Base-by-base conservation (phyloP, 1,139 yeast species). In the Nadsonia starkeyi-henricii region DNA sequence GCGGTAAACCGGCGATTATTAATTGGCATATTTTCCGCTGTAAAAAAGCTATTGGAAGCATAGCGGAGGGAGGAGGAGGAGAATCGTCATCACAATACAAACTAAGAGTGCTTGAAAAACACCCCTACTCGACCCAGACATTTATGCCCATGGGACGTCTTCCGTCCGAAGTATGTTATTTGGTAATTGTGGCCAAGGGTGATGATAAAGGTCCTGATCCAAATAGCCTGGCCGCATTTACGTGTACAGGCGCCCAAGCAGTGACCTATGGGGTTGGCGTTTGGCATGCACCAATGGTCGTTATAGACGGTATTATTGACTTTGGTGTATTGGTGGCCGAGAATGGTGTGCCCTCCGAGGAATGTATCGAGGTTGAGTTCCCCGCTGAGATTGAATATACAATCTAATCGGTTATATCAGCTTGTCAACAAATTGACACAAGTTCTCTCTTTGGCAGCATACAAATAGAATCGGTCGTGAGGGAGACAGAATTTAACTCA, bases 261-360 rank as follows among this genome's bases (percentile, higher is more conserved):
- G 84, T 89, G 2, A 89, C 96, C 0, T 89, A 89, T 61, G 95
- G 86, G 0, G 77, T 77, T 0, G 94, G 73, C 43, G 72, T 76
- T 9, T 81, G 88, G 88, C 97, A 89, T 62, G 95, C 96, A 0
- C 97, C 97, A 1, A 89, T 89, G 96, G 82, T 89, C 42, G 91
- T 85, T 44, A 52, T 70, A 43, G 71, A 73, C 12, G 62, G 60
- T 12, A 57, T 76, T 1, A 61, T 85, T 26, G 95, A 88, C 58
- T 89, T 88, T 68, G 89, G 86, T 2, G 96, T 89, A 17, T 69
- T 86, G 49, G 81, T 85, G 46, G 84, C 83, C 58, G 96, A 88
- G 58, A 83, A 83, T 56, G 91, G 86, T 1, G 79, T 81, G 0
- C 73, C 81, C 0, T 79, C 78, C 12, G 93, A 85, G 57, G 95